phyloP scores from a whole-genome alignment of 2,329 filamentous ascomycete genomes.

The Zalaria sp. region DNA sequence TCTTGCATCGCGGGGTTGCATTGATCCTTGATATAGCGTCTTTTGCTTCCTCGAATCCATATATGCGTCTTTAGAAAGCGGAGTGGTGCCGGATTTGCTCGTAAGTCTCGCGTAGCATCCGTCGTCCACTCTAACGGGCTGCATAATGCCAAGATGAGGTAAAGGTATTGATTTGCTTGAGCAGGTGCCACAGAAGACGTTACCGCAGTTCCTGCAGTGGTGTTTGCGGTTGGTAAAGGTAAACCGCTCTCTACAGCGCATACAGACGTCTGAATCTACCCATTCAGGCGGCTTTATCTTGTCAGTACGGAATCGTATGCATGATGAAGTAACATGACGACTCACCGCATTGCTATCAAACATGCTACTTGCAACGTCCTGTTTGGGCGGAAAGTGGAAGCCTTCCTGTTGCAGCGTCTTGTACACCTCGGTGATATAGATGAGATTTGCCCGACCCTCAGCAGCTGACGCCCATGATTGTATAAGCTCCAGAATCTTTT shows the following conservation, averaged over 20 bases:
- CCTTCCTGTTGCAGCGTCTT: slow-evolving; percentile 68
- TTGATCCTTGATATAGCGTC: slow-evolving; percentile 47
- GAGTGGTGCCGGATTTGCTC: slow-evolving; percentile 45
- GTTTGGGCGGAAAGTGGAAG: slow-evolving; percentile 76
- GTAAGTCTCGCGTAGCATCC: slow-evolving; percentile 86
- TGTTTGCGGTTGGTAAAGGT: slow-evolving; percentile 98
- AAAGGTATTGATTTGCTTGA: slow-evolving; percentile 79
- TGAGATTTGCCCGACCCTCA: slow-evolving; percentile 67
- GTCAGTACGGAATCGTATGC: slow-evolving; percentile 1
- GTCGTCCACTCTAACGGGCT: slow-evolving; percentile 87
- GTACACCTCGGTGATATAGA: slow-evolving; percentile 84
- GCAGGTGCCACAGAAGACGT: slow-evolving; percentile 92
- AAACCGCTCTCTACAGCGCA: slow-evolving; percentile 90
- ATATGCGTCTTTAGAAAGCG: slow-evolving; percentile 26
- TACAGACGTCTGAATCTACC: slow-evolving; percentile 95
- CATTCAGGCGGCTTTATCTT: slow-evolving; percentile 71
- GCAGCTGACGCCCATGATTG: slow-evolving; percentile 88
- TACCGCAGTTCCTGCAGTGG: slow-evolving; percentile 94
- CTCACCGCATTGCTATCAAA: slow-evolving; percentile 87
- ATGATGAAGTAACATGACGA: slow-evolving; percentile 10
- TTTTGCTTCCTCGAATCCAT: slow-evolving; percentile 46
- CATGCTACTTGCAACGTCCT: slow-evolving; percentile 88
- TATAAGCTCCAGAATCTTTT: slow-evolving; percentile 84
- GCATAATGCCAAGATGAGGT: slow-evolving; percentile 82
- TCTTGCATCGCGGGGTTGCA: slow-evolving; percentile 83